Evolutionary conservation across 352 stramenopile genomes (phyloP).

Genomic region (Phytopythium sindhum): DNA sequence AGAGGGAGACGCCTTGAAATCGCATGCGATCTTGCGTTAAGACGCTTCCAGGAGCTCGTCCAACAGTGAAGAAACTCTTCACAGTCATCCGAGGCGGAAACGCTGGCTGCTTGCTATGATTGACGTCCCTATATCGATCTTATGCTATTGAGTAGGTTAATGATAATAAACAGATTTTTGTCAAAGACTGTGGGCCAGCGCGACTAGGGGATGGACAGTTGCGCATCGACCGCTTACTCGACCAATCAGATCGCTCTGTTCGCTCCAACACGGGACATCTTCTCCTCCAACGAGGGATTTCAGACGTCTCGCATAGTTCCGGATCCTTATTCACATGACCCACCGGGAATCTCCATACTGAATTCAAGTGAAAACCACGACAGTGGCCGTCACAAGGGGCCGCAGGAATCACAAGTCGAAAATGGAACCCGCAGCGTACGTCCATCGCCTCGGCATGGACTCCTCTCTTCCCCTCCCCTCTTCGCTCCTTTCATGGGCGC

Average conservation of each 20-base stretch:
- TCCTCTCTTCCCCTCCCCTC: not conserved
- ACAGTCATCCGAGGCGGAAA: no score
- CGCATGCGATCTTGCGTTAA: not conserved
- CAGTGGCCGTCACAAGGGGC: no score
- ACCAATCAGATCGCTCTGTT: not conserved
- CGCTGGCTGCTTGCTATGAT: no score
- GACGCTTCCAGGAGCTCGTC: not conserved
- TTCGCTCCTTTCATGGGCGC: not conserved
- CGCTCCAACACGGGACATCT: not conserved
- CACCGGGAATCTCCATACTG: not conserved
- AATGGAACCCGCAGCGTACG: not conserved
- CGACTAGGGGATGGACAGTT: not conserved
- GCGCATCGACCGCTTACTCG: not conserved
- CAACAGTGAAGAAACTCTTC: no score
- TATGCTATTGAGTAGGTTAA: not conserved
- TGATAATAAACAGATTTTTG: not conserved
- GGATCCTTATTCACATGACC: no score
- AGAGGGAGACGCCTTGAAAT: no score
- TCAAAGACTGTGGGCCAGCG: not conserved
- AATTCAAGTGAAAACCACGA: not conserved
- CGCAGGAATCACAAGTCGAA: not conserved
- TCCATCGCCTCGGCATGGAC: not conserved
- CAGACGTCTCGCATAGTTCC: not conserved
- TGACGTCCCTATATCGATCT: not conserved
- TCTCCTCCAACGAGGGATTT: not conserved